Evolutionary conservation across 768 basidiomycete genomes (phyloP), one percentile per base, ranked within the genome.

Genomic region (Tephrocybe sp.): DNA sequence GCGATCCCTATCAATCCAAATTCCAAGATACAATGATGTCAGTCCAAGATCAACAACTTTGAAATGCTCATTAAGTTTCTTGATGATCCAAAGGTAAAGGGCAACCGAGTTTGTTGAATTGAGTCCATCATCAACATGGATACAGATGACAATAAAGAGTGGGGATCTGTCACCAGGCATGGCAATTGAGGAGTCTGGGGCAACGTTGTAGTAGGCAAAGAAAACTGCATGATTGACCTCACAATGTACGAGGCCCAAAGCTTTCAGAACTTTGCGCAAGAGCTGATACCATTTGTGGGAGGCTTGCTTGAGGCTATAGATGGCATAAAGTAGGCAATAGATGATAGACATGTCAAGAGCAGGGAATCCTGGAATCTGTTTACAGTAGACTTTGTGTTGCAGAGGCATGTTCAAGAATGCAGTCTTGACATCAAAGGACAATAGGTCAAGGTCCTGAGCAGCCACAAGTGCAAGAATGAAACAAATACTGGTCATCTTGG

Each of bases 81-180:
- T 12, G 34, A 36, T 36, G 34, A 36, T 17, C 17, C 20, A 24
- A 15, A 23, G 3, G 33, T 46, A 17, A 32, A 46, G 25, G 7
- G 20, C 23, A 14, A 4, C 4, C 6, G 34, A 36, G 17, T 36
- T 36, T 4, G 34, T 36, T 4, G 17, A 4, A 14, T 36, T 36
- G 15, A 63, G 51, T 14, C 62, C 56, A 45, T 65, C 64, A 37
- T 68, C 63, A 6, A 68, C 66, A 49, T 67, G 65, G 18, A 66
- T 36, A 7, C 59, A 58, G 1, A 68, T 37, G 26, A 63, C 49
- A 21, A 64, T 53, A 9, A 54, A 15, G 3, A 65, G 42, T 1
- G 45, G 36, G 0, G 33, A 18, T 1, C 59, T 56, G 37, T 63
- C 43, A 0, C 43, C 4, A 1, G 61, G 58, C 56, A 62, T 59